phyloP scores from a whole-genome alignment of 257 asterid genomes.

The Solanum paucissectum region DNA sequence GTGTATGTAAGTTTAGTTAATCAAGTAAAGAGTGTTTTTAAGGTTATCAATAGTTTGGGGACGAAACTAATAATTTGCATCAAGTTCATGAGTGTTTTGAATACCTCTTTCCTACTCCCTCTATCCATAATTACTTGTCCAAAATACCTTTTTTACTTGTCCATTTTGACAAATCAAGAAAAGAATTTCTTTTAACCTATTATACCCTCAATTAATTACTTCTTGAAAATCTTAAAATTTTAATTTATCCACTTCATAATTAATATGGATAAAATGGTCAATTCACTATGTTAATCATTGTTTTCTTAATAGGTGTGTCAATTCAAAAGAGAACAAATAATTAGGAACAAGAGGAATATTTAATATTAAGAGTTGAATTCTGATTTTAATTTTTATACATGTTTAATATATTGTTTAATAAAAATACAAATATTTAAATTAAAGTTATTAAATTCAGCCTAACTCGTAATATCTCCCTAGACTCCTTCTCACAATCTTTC shows the following conservation, averaged over 20 bases:
- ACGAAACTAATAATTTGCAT: neutral
- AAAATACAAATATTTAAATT: neutral
- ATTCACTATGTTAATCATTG: too few species aligned
- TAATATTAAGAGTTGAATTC: neutral
- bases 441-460: neutral
- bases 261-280: too few species aligned
- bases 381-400: neutral
- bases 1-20: neutral
- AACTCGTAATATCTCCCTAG: neutral
- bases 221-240: neutral
- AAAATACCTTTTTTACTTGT: too few species aligned
- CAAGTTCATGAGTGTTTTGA: neutral
- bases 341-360: rapidly evolving
- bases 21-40: too few species aligned
- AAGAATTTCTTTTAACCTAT: too few species aligned
- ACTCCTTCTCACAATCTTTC: neutral
- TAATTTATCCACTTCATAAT: neutral
- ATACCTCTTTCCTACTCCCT: too few species aligned
- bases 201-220: too few species aligned
- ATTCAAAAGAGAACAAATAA: neutral
- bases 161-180: too few species aligned
- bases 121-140: too few species aligned
- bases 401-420: rapidly evolving
- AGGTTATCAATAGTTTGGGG: neutral
- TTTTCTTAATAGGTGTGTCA: too few species aligned